These are phyloP conservation scores for Fragaria ananassa DNA, from an alignment of 306 rosid species.

Conservation along the genomic window DNA sequence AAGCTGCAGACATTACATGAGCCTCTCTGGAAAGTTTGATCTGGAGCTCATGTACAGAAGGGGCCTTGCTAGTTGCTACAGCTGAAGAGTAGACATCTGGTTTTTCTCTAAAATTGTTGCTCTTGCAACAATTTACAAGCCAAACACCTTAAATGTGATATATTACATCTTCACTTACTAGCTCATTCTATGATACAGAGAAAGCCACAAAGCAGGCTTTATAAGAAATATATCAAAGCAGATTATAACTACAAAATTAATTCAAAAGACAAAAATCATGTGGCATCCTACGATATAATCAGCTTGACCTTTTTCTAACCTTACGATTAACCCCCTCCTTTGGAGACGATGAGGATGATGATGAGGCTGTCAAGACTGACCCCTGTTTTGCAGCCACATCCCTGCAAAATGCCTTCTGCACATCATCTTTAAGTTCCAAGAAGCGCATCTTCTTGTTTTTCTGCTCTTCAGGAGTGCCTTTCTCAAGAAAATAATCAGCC, in stretches of 20 bases:
- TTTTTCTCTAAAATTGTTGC: background rate
- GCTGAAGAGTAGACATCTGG: background rate
- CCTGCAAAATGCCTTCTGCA: constrained; percentile 77
- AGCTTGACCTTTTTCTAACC: constrained; percentile 43
- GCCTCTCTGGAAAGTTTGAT: background rate
- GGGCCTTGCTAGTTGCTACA: background rate
- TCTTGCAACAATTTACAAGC: background rate
- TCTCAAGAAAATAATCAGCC: constrained; percentile 71
- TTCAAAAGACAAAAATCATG: background rate
- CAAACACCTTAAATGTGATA: background rate
- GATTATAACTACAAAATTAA: background rate
- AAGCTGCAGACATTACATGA: background rate
- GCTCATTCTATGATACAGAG: constrained; percentile 7
- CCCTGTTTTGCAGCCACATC: constrained; percentile 60
- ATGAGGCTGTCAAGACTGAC: constrained; percentile 41
- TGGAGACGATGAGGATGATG: constrained; percentile 55
- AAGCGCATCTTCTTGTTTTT: constrained; percentile 62
- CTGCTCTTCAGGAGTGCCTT: constrained; percentile 71
- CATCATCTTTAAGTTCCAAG: constrained; percentile 85
- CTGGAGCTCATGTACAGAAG: background rate
- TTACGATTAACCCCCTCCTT: constrained; percentile 39
- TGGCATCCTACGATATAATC: constrained; percentile 8
- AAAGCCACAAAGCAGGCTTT: background rate
- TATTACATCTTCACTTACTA: background rate
- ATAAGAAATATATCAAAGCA: background rate